phyloP scores from a whole-genome alignment of 371 early-diverging fungal genomes.

The Rhizopus arrhizus region DNA sequence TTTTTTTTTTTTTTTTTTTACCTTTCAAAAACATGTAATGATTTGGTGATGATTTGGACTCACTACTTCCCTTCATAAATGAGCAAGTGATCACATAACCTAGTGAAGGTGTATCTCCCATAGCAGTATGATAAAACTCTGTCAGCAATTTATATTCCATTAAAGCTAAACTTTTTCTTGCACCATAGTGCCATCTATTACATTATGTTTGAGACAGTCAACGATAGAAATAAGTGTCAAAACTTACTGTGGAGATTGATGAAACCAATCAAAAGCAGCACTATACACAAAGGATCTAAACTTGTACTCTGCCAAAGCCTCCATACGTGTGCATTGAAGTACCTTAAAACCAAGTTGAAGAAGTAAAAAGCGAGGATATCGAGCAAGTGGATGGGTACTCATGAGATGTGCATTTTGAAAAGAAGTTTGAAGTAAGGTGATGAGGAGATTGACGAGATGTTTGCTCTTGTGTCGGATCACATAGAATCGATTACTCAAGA shows the following conservation, averaged over 20 bases:
- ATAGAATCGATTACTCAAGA: conserved; percentile 83
- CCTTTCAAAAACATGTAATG: conserved; percentile 50
- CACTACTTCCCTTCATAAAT: conserved; percentile 41
- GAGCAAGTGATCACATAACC: conserved; percentile 50
- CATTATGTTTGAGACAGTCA: conserved; percentile 3
- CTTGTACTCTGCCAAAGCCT: conserved; percentile 65
- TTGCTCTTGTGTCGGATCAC: conserved; percentile 76
- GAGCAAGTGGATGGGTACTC: conserved; percentile 74
- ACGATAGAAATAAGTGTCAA: not conserved
- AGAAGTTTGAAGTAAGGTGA: conserved; percentile 76
- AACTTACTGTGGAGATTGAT: conserved; percentile 55
- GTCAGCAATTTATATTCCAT: conserved; percentile 70
- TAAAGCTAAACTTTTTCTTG: conserved; percentile 68
- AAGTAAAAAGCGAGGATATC: conserved; percentile 80
- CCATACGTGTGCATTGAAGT: conserved; percentile 69
- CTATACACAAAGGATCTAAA: conserved; percentile 66
- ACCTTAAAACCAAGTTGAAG: conserved; percentile 77
- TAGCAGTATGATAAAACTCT: conserved; percentile 69
- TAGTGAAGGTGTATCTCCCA: conserved; percentile 65
- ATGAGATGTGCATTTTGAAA: conserved; percentile 62
- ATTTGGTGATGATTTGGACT: conserved; percentile 40
- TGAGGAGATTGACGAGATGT: conserved; percentile 73
- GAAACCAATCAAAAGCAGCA: conserved; percentile 79
- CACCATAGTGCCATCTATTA: conserved; percentile 65
- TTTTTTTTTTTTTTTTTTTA: conserved; percentile 7